A percentile compares a stretch with the other conserved stretches of the same genome.
phyloP scores from a whole-genome alignment of 805 yeast species.

The Blastobotrys chiropterorum region DNA sequence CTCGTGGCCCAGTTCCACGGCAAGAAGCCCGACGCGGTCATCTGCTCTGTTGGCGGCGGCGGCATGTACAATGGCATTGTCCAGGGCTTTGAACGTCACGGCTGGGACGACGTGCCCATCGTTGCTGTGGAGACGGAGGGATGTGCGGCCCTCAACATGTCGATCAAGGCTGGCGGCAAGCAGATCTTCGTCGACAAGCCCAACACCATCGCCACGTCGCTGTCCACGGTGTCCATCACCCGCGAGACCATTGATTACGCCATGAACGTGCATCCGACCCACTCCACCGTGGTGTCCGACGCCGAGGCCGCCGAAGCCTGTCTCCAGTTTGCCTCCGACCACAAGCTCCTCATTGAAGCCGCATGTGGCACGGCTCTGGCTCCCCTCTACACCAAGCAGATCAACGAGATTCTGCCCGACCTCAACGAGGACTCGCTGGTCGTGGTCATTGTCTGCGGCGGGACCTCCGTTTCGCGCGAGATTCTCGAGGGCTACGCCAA shows the following conservation, averaged over 20 bases:
- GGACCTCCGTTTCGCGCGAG: constrained; percentile 31
- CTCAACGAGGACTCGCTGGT: constrained; percentile 38
- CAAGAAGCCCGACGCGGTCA: constrained; percentile 64
- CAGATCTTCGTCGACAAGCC: constrained; percentile 39
- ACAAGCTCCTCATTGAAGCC: constrained; percentile 53
- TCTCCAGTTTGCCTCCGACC: constrained; percentile 44
- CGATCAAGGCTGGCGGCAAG: constrained; percentile 42
- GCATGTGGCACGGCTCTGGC: constrained; percentile 70
- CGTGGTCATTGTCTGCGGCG: constrained; percentile 57
- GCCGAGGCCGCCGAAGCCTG: constrained; percentile 50
- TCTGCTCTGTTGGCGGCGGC: constrained; percentile 95
- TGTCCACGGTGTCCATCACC: constrained; percentile 58
- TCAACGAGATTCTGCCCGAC: constrained; percentile 21
- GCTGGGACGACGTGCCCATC: constrained; percentile 34
- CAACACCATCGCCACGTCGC: constrained; percentile 53
- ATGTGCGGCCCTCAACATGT: constrained; percentile 50
- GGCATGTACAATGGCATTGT: constrained; percentile 88
- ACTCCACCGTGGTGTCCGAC: constrained; percentile 44
- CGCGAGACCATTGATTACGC: constrained; percentile 43
- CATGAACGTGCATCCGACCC: constrained; percentile 35
- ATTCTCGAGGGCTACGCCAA: constrained; percentile 21
- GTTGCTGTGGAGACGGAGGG: constrained; percentile 54
- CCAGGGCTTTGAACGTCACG: constrained; percentile 63
- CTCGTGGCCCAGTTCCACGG: constrained; percentile 63
- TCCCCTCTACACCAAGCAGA: constrained; percentile 29